Percentiles rank a stretch among this genome's conserved stretches.
Evolutionary conservation across 1,284 basidiomycete species (phyloP).

Genomic region (Puccinia coronata): DNA sequence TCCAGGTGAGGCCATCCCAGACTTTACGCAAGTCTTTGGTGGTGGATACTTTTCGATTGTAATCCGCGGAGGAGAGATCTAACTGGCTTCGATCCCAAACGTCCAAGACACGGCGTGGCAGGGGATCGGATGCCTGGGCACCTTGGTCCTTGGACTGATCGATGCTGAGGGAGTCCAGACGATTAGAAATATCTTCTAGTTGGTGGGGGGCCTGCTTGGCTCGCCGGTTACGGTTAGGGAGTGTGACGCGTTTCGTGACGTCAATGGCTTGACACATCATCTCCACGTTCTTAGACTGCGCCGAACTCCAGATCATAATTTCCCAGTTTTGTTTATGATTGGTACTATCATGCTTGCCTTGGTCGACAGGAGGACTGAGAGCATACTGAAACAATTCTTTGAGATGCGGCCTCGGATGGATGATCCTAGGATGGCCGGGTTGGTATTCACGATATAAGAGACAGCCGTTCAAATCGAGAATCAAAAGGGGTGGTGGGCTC

Average conservation of each 20-base stretch:
- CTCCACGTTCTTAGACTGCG: constrained; percentile 74
- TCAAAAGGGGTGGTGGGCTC: constrained; percentile 26
- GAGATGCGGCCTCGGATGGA: constrained; percentile 24
- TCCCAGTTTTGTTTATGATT: constrained; percentile 62
- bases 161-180: constrained; percentile 13
- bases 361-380: neutral
- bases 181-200: constrained; percentile 36
- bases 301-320: constrained; percentile 83
- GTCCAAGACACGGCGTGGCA: constrained; percentile 4
- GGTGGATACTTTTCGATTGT: constrained; percentile 15
- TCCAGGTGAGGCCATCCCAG: constrained; percentile 14
- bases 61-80: constrained; percentile 13
- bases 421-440: constrained; percentile 1
- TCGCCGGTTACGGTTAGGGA: neutral
- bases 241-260: neutral
- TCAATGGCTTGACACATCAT: constrained; percentile 60
- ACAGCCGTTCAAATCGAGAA: constrained; percentile 37
- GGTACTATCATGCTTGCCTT: neutral
- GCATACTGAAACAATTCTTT: constrained; percentile 35
- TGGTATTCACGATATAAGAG: neutral
- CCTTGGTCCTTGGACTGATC: neutral
- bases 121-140: neutral
- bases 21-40: constrained; percentile 41
- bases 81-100: constrained; percentile 29
- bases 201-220: neutral